Evolutionary conservation across 73 alveolate genomes (phyloP).

Genomic region (Uronychia setigera): DNA sequence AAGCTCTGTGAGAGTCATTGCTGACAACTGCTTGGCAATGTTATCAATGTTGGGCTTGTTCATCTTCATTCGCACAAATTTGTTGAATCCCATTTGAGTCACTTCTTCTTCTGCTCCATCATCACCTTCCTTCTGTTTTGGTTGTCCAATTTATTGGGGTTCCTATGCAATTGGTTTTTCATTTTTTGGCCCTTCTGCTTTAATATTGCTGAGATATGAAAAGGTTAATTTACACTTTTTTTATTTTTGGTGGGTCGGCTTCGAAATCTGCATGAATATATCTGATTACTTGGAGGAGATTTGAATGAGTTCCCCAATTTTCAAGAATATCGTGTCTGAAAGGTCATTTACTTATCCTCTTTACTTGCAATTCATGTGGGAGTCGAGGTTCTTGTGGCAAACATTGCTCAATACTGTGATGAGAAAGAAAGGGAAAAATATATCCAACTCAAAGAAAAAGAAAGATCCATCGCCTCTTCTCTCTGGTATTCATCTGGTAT

Average conservation of each 20-base stretch:
- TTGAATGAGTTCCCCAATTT: conserved; percentile 21
- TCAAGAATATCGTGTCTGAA: not conserved
- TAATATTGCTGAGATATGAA: too few species aligned
- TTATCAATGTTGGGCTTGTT: not conserved
- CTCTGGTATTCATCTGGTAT: too few species aligned
- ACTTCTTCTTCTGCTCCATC: not conserved
- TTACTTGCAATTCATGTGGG: not conserved
- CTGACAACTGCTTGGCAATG: not conserved
- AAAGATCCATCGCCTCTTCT: not conserved
- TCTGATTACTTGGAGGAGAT: not conserved
- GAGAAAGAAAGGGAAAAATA: not conserved
- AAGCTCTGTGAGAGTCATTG: conserved; percentile 1
- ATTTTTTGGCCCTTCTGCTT: too few species aligned
- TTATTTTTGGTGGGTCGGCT: not conserved
- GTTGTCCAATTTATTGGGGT: not conserved
- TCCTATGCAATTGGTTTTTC: not conserved
- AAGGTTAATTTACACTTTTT: not conserved
- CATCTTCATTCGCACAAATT: too few species aligned
- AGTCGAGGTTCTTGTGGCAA: not conserved
- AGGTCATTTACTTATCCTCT: not conserved
- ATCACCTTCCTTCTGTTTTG: conserved; percentile 2
- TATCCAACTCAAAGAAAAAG: not conserved
- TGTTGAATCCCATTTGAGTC: too few species aligned
- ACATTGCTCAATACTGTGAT: not conserved
- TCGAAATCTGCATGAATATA: conserved; percentile 13